These are phyloP conservation scores for Scytalidium lignicola DNA, from an alignment of 2,329 filamentous ascomycete genomes.

Conservation along the genomic window DNA sequence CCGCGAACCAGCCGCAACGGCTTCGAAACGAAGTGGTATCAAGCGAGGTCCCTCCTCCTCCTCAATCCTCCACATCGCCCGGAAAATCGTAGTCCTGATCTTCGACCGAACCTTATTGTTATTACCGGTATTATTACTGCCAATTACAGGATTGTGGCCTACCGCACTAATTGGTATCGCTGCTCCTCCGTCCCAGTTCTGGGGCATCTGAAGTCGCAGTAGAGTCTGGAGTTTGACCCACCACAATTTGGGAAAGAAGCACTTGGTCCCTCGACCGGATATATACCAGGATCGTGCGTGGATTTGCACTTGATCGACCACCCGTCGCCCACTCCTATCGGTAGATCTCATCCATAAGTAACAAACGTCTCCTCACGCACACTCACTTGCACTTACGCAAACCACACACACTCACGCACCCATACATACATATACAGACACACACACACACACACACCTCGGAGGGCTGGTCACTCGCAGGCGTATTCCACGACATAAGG, in stretches of 20 bases:
- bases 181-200: slow-evolving; percentile 17
- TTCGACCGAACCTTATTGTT: neutral
- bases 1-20: neutral
- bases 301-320: slow-evolving; percentile 48
- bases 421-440: slow-evolving; percentile 28
- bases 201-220: slow-evolving; percentile 26
- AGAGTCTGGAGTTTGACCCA: slow-evolving; percentile 35
- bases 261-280: slow-evolving; percentile 35
- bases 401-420: slow-evolving; percentile 39
- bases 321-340: slow-evolving; percentile 33
- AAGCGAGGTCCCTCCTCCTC: neutral
- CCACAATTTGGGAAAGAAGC: slow-evolving; percentile 48
- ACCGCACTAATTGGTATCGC: neutral
- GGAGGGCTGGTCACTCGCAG: slow-evolving; percentile 23
- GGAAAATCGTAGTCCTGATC: neutral
- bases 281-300: slow-evolving; percentile 41
- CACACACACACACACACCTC: slow-evolving; percentile 30
- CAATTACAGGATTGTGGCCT: neutral
- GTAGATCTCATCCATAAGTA: slow-evolving; percentile 46
- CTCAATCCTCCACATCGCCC: neutral
- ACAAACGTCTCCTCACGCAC: slow-evolving; percentile 33
- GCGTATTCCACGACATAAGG: slow-evolving; percentile 22
- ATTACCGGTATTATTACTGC: neutral
- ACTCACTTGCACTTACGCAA: too few species aligned
- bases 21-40: neutral